Base-by-base conservation (phyloP, 768 basidiomycete species). In the Suillus subalutaceus region DNA sequence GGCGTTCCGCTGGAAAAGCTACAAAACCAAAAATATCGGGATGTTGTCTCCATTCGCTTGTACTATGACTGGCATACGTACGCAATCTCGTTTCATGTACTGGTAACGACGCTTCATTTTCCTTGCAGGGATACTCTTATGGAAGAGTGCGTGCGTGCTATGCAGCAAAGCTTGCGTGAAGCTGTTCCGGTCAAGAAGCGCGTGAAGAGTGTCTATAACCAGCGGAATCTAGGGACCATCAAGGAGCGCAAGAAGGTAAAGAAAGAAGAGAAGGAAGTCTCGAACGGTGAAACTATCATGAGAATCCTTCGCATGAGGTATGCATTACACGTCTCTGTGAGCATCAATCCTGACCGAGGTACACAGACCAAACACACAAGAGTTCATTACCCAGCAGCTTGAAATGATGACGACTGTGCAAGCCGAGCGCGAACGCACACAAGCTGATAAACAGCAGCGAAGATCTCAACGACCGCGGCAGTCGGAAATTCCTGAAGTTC, bases 41-140 rank as follows among this genome's bases (percentile, higher is more conserved):
- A 97, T 70, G 85, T 96, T 30, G 76, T 96, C 63, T 93, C 93
- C 13, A 90, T 98, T 66, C 88, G 96, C 40, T 77, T 99, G 62
- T 99, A 97, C 79, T 98, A 99, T 72, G 97, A 99, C 74, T 96
- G 94, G 95, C 85, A 90, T 71, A 94, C 93, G 93, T 94, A 75
- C 63, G 91, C 79, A 6, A 43, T 74, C 6, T 41, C 30, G 13
- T 44, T 64, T 65, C 18, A 20, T 32, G 43, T 30, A 37, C 30
- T 52, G 6, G 46, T 12, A 59, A 56, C 62, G 60, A 41, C 16
- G 63, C 38, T 69, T 66, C 50, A 58, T 74, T 53, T 46, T 40
- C 26, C 6, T 62, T 64, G 26, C 69, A 93, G 92, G 48, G 92
- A 93, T 74, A 88, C 87, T 13, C 79, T 94, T 38, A 96, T 94